phyloP scores from a whole-genome alignment of 345 rosid species.

The Lepidium didymum region DNA sequence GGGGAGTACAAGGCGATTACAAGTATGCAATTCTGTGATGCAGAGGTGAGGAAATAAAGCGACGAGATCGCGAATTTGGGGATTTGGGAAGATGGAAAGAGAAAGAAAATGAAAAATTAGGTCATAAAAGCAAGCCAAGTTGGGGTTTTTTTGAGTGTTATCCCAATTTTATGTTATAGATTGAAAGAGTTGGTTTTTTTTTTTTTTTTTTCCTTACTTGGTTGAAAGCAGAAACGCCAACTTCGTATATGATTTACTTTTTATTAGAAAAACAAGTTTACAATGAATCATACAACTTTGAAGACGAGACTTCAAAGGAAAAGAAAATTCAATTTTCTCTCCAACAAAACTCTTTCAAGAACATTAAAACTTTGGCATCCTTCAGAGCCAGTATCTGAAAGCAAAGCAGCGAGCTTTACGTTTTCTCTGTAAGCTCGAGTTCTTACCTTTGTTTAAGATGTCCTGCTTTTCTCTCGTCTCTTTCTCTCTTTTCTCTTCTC shows the following conservation, averaged over 20 bases:
- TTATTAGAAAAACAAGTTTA: not conserved
- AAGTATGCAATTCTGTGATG: not conserved
- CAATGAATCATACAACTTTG: not conserved
- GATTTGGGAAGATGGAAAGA: not conserved
- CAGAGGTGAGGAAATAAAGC: not conserved
- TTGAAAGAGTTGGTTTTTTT: not conserved
- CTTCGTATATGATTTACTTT: not conserved
- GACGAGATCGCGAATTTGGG: not conserved
- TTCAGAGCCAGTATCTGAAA: constrained; percentile 24
- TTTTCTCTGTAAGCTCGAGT: constrained; percentile 4
- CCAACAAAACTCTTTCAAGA: not conserved
- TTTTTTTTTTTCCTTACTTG: not conserved
- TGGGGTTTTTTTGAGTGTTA: too few species aligned
- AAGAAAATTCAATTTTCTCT: not conserved
- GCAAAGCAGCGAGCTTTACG: constrained; percentile 17
- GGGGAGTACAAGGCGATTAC: not conserved
- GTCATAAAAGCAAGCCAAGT: not conserved
- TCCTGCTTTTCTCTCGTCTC: not conserved
- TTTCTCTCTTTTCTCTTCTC: not conserved
- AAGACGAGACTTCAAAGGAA: not conserved
- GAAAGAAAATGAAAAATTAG: not conserved
- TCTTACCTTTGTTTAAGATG: not conserved
- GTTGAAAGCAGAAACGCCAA: not conserved
- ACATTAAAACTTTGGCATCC: not conserved
- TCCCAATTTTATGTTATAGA: too few species aligned